Evolutionary conservation across 129 eudicot genomes (phyloP), one percentile per base, ranked within the genome.

Genomic region (Apium graveolens): DNA sequence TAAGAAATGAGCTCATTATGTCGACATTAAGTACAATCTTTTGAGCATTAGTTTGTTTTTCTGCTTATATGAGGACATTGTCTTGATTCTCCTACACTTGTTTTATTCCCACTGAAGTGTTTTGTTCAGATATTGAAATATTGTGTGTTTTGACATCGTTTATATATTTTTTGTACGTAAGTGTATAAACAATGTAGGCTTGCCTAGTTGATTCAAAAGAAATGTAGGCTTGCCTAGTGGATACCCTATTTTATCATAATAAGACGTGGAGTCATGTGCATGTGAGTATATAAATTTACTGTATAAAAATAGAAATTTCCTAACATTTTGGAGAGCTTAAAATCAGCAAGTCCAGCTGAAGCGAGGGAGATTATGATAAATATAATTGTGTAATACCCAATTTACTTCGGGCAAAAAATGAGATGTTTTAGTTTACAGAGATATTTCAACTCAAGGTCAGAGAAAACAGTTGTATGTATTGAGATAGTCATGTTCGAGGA

Each of bases 1-100:
- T n/a, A n/a, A 57, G 66, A 57, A 57, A 57, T 57, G 66, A 57
- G 66, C 66, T 57, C 66, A 57, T 57, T 57, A 57, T 57, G 66
- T 57, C 66, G 66, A 57, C 66, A 57, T n/a, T 57, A 8, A 13
- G 16, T 57, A 57, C 66, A 10, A 57, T n/a, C 32, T 57, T 57
- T 57, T 57, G 11, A 10, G 31, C 16, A n/a, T 3, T 57, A 57
- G 14, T 57, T 57, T 57, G 66, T 57, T 57, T 32, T 57, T n/a
- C 66, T 57, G 32, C 32, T 10, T 57, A 11, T 57, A 57, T n/a
- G 66, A 57, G 66, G 32, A 57, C 66, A 57, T n/a, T 57, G 66
- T 57, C 66, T n/a, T 26, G 66, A 57, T 57, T 57, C 66, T 57
- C 66, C 31, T 57, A 11, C 66, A 57, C 16, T 57, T 57, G 11